Base-by-base conservation (phyloP, 2,329 filamentous ascomycete genomes). In the Cordyceps javanica region DNA sequence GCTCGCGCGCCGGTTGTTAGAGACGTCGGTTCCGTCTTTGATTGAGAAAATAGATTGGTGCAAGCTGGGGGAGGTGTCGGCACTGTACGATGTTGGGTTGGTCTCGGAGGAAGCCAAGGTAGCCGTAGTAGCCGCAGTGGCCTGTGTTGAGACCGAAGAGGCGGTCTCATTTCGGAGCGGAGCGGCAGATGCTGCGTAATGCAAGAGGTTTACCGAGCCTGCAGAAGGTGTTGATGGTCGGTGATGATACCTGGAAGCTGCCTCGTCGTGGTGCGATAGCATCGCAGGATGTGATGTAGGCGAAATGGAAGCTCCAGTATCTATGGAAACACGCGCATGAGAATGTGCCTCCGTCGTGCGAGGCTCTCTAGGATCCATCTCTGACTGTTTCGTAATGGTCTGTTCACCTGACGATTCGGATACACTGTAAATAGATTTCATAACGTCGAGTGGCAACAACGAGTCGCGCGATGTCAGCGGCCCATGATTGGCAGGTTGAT, bases 11-110 rank as follows among this genome's bases (percentile, higher is more conserved):
- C 79, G 78, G 66, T 73, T 75, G 66, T 77, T 76, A 71, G 75
- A 75, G 67, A 79, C 71, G 69, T 82, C 79, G 69, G 75, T 72
- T 60, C 78, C 80, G 74, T 82, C 81, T 69, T 77, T 77, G 61
- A 80, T 72, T 60, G 79, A 79, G 68, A 82, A 82, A 66, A 81
- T 78, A 63, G 75, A 78, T 67, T 82, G 78, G 56, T 73, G 69
- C 63, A 73, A 70, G 62, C 69, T 77, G 63, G 77, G 76, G 66
- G 80, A 82, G 64, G 77, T 77, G 63, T 81, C 76, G 68, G 65
- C 54, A 60, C 59, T 61, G 54, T 61, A 62, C 59, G 59, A 61
- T 53, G 59, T 60, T 56, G 48, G 62, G 13, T 69, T 67, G 55
- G 71, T 74, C 62, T 69, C 67, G 57, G 64, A 63, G 55, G 70